These are phyloP conservation scores for Colletotrichum agaves DNA, from an alignment of 2,329 filamentous ascomycete genomes.

Conservation along the genomic window DNA sequence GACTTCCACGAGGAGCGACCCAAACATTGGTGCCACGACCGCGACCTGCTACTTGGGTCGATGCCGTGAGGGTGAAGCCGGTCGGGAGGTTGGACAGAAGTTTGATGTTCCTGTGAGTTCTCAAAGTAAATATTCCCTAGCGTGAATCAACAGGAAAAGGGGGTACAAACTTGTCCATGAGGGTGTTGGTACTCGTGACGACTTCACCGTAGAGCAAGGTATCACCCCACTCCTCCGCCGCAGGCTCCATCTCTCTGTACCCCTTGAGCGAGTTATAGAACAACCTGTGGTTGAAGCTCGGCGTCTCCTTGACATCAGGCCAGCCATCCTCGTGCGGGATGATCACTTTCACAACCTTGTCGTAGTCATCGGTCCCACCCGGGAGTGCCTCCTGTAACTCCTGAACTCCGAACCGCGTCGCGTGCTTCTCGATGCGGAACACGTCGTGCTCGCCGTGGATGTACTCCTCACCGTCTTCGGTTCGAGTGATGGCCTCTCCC, in stretches of 20 bases:
- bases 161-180: conserved; percentile 80
- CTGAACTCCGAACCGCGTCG: conserved; percentile 68
- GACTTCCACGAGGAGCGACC: conserved; percentile 86
- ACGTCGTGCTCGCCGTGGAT: conserved; percentile 85
- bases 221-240: conserved; percentile 77
- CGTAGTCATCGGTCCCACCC: conserved; percentile 77
- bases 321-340: conserved; percentile 75
- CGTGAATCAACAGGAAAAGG: neutral
- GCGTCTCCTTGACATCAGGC: conserved; percentile 79
- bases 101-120: conserved; percentile 72
- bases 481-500: conserved; percentile 73
- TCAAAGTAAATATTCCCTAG: too few relatives aligned
- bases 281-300: conserved; percentile 84
- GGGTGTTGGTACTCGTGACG: conserved; percentile 91
- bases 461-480: conserved; percentile 70
- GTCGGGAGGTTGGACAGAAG: conserved; percentile 80
- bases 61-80: conserved; percentile 90
- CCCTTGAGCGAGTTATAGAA: conserved; percentile 78
- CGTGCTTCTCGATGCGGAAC: conserved; percentile 79
- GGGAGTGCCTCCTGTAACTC: conserved; percentile 64
- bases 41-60: conserved; percentile 86
- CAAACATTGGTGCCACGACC: conserved; percentile 94
- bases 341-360: conserved; percentile 77
- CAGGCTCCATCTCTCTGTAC: conserved; percentile 68
- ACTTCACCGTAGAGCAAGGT: conserved; percentile 89